Evolutionary conservation across 2,329 filamentous ascomycete species (phyloP).

Genomic region (Colletotrichum nymphaeae): DNA sequence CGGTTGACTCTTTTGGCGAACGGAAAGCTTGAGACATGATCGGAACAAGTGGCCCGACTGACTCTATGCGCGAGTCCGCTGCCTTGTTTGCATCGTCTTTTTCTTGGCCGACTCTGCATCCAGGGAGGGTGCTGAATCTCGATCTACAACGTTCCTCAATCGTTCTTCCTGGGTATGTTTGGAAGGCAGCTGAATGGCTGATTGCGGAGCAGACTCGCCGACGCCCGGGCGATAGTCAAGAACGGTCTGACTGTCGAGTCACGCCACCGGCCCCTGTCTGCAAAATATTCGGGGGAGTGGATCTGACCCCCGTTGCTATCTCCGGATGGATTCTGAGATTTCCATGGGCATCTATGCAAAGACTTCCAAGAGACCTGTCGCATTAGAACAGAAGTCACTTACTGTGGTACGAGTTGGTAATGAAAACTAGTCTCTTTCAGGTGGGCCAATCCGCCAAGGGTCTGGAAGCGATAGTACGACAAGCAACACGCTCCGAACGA

Average conservation of each 20-base stretch:
- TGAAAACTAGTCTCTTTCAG: not conserved
- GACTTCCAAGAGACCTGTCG: not conserved
- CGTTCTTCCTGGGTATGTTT: not conserved
- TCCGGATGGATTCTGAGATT: conserved; percentile 22
- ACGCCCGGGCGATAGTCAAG: conserved; percentile 13
- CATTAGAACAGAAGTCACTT: not conserved
- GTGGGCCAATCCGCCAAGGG: not conserved
- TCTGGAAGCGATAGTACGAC: not conserved
- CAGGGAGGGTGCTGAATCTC: conserved; percentile 1
- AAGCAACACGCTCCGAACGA: not conserved
- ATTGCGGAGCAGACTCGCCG: conserved; percentile 15
- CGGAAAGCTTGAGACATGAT: not conserved
- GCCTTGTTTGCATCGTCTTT: conserved; percentile 14
- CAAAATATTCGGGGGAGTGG: conserved; percentile 11
- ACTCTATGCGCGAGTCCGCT: conserved; percentile 4
- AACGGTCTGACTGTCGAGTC: conserved; percentile 12
- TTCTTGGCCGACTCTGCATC: not conserved
- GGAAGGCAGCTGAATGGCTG: conserved; percentile 8
- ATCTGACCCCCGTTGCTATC: conserved; percentile 11
- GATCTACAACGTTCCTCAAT: conserved; percentile 9
- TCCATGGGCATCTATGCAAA: conserved; percentile 16
- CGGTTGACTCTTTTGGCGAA: conserved; percentile 3
- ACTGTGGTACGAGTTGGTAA: not conserved
- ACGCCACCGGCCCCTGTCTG: conserved; percentile 25
- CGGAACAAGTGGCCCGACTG: not conserved